phyloP scores from a whole-genome alignment of 129 eudicot species.

The Apium graveolens region DNA sequence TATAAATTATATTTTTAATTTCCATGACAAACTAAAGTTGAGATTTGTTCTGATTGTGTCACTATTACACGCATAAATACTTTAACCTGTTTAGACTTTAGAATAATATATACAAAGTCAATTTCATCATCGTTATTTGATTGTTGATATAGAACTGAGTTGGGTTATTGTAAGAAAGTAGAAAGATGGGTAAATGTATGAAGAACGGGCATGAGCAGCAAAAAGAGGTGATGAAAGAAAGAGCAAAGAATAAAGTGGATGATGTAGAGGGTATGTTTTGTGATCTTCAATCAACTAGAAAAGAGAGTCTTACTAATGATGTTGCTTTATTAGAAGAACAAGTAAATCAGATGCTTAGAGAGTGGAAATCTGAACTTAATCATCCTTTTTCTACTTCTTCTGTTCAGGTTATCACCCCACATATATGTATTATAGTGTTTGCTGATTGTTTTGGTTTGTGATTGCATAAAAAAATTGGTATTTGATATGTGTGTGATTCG shows the following conservation, averaged over 20 bases:
- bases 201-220: slow-evolving; percentile 57
- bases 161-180: slow-evolving; percentile 3
- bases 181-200: slow-evolving; percentile 57
- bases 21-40: too few relatives aligned
- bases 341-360: slow-evolving; percentile 85
- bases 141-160: too few relatives aligned
- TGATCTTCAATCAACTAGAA: slow-evolving; percentile 81
- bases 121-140: too few relatives aligned
- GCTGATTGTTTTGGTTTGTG: background rate
- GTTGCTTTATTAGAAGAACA: slow-evolving; percentile 82
- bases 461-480: background rate
- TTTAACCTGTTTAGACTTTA: too few relatives aligned
- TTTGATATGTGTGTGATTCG: background rate
- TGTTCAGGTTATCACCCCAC: slow-evolving; percentile 36
- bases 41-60: too few relatives aligned
- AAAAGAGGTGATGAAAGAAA: slow-evolving; percentile 50
- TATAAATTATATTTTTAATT: too few relatives aligned
- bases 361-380: slow-evolving; percentile 88
- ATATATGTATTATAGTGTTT: background rate
- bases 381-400: slow-evolving; percentile 90
- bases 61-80: too few relatives aligned
- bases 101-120: too few relatives aligned
- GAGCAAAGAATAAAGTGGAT: slow-evolving; percentile 89
- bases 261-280: slow-evolving; percentile 76
- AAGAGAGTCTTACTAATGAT: slow-evolving; percentile 75